Evolutionary conservation across 495 filamentous ascomycete species (phyloP), one percentile per base, ranked within the genome.

Genomic region (Staphylotrichum tortipilum): DNA sequence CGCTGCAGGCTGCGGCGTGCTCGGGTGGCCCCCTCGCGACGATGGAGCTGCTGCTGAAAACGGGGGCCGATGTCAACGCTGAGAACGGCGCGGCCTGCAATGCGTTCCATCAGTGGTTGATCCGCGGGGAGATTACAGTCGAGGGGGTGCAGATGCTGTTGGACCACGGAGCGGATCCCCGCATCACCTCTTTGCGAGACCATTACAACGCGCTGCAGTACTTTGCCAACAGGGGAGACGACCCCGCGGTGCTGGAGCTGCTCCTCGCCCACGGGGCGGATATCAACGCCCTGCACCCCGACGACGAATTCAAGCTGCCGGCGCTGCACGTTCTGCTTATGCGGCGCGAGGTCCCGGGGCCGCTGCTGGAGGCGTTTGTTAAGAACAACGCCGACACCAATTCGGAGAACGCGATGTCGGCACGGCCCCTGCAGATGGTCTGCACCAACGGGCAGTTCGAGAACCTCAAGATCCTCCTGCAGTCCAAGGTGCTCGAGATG

Each of bases 1-100:
- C 72, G 10, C 54, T 81, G 30, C 78, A 81, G 62, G 63, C 78
- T 41, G 78, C 78, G 0, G 72, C 72, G 10, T 67, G 66, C 19
- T 68, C 73, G 61, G 68, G 66, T 18, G 6, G 21, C 6, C 57
- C 70, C 2, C 39, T 31, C 1, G 68, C 75, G 39, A 72, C 78
- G 12, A 67, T 81, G 22, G 56, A 66, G 47, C 46, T 80, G 41
- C 55, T 83, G 12, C 45, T 81, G 31, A 51, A 64, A n/a, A 62
- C 69, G 47, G 64, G 68, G 2, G 77, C 77, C 6, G 60, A 74
- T 47, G 60, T 80, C 17, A 72, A 76, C 38, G 29, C 57, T 24
- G 29, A 39, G 12, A 41, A 44, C 35, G 38, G 15, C 1, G 24
- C 6, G 1, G 42, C 17, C 1, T 18, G 9, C 9, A 41, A n/a